Percentiles rank a stretch among this genome's conserved stretches.
Conservation (phyloP, 2,329 filamentous ascomycete genomes). For the Alternaria atra region DNA sequence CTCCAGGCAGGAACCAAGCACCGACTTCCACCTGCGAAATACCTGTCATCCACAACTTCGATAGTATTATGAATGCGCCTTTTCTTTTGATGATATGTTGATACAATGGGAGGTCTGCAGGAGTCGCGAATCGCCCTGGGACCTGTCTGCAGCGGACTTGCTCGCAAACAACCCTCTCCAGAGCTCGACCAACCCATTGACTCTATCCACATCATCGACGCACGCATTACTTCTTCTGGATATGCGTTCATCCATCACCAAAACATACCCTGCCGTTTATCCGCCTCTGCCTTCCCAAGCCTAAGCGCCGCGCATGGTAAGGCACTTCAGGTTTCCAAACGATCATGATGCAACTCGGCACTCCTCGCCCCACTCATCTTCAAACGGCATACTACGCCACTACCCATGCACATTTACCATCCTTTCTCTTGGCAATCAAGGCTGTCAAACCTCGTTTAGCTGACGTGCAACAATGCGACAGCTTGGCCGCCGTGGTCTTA, state of each 20-base stretch:
- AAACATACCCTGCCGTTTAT: neutral
- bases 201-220: neutral
- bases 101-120: neutral
- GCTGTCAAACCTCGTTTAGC: slow-evolving; percentile 24
- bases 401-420: slow-evolving; percentile 11
- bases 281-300: slow-evolving; percentile 6
- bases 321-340: slow-evolving; percentile 42
- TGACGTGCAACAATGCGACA: slow-evolving; percentile 18
- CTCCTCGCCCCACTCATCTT: slow-evolving; percentile 32
- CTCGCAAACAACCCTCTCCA: neutral
- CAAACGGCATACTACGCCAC: slow-evolving; percentile 33
- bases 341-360: slow-evolving; percentile 32
- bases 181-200: neutral
- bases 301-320: slow-evolving; percentile 15
- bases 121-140: neutral
- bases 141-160: neutral
- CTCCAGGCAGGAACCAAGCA: neutral
- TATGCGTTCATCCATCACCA: neutral
- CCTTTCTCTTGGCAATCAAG: slow-evolving; percentile 19
- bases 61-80: neutral
- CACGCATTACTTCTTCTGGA: neutral
- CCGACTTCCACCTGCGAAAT: neutral
- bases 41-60: neutral
- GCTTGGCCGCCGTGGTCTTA: slow-evolving; percentile 25
- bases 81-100: neutral